Conservation (phyloP, 306 rosid genomes). For the Rosa chinensis region DNA sequence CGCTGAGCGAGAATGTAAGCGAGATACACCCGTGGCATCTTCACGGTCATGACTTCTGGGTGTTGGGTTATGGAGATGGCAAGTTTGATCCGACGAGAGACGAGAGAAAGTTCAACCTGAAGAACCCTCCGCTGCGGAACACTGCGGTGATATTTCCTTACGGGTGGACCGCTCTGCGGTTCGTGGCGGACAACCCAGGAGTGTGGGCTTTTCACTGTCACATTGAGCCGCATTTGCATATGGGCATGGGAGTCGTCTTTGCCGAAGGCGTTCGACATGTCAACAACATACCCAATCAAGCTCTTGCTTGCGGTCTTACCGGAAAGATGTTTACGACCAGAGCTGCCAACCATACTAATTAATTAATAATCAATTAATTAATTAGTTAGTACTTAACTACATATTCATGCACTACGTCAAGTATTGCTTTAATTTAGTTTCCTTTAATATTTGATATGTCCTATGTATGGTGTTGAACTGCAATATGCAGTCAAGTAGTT, state of each 20-base stretch:
- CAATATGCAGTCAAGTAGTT: too few species aligned
- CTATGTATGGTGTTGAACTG: too few species aligned
- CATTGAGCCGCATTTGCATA: constrained; percentile 83
- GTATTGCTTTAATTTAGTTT: too few species aligned
- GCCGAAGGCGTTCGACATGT: constrained; percentile 53
- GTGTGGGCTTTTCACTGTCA: constrained; percentile 96
- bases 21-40: constrained; percentile 94
- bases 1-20: constrained; percentile 34
- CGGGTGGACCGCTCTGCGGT: constrained; percentile 85
- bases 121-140: constrained; percentile 68
- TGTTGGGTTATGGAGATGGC: constrained; percentile 81
- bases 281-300: constrained; percentile 35
- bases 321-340: constrained; percentile 20
- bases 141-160: constrained; percentile 63
- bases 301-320: constrained; percentile 58
- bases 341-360: neutral
- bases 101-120: constrained; percentile 49
- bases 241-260: constrained; percentile 91
- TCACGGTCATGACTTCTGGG: constrained; percentile 94
- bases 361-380: too few species aligned
- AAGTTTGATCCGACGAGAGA: constrained; percentile 39
- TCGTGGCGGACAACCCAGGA: constrained; percentile 79
- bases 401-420: too few species aligned
- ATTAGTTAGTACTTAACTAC: too few species aligned
- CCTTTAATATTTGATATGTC: too few species aligned